These are phyloP conservation scores for Ophiobolus disseminans DNA, from an alignment of 2,329 filamentous ascomycete species.

Conservation along the genomic window DNA sequence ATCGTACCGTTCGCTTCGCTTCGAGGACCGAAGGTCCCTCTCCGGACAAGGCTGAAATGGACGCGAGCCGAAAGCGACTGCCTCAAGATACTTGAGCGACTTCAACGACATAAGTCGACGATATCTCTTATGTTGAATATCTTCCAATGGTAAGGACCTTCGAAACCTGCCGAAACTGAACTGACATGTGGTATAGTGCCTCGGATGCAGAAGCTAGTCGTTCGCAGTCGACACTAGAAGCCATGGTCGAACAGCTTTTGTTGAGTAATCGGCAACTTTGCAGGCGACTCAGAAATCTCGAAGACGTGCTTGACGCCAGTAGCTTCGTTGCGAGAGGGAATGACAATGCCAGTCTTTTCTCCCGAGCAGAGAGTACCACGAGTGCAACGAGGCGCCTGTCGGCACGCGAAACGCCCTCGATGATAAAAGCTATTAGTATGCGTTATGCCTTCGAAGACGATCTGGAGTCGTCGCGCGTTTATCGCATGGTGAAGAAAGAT, in stretches of 20 bases:
- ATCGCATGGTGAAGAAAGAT: not conserved
- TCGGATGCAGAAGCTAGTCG: constrained; percentile 5
- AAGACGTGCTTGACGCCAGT: constrained; percentile 7
- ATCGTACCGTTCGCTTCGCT: constrained; percentile 1
- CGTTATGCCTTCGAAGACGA: constrained; percentile 12
- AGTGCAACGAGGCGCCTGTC: not conserved
- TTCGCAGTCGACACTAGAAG: constrained; percentile 5
- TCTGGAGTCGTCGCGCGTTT: constrained; percentile 10
- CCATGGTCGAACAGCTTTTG: not conserved
- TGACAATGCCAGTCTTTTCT: not conserved
- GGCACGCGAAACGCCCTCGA: not conserved
- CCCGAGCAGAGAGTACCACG: not conserved
- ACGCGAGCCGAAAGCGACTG: constrained; percentile 1
- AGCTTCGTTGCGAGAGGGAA: not conserved
- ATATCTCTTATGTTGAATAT: constrained; percentile 10
- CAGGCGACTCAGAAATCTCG: constrained; percentile 4
- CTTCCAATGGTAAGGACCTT: constrained; percentile 6
- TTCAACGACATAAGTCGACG: constrained; percentile 5
- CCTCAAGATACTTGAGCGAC: constrained; percentile 2
- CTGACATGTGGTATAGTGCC: not conserved
- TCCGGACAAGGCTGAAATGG: constrained; percentile 5
- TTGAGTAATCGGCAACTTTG: constrained; percentile 5
- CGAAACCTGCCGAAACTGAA: not conserved
- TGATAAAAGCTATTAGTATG: not conserved
- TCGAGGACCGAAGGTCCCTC: not conserved